Percentiles rank a stretch among this genome's conserved stretches.
Evolutionary conservation across 2,329 filamentous ascomycete genomes (phyloP).

Genomic region (Colletotrichum tofieldiae): DNA sequence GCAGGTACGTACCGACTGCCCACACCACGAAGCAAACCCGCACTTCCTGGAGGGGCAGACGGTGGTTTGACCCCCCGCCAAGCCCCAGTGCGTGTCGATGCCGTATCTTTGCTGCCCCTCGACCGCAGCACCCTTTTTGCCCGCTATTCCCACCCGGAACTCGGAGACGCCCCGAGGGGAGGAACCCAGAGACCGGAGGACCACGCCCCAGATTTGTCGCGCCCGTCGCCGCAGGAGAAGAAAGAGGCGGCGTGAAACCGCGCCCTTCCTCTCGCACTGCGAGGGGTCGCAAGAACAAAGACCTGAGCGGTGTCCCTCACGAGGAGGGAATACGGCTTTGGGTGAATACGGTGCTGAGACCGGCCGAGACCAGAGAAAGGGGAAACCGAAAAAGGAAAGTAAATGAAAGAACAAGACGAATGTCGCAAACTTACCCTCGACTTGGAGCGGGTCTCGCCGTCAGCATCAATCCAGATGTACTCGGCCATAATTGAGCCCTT

Average conservation of each 20-base stretch:
- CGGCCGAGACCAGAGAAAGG: constrained; percentile 15
- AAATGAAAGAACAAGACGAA: constrained; percentile 44
- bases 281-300: neutral
- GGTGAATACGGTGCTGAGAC: constrained; percentile 1
- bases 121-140: constrained; percentile 12
- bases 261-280: neutral
- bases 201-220: constrained; percentile 30
- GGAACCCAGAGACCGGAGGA: constrained; percentile 8
- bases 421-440: constrained; percentile 82
- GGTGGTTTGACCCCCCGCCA: constrained; percentile 40
- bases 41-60: constrained; percentile 36
- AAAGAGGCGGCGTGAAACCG: constrained; percentile 23
- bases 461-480: constrained; percentile 95
- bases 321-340: neutral
- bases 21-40: constrained; percentile 12
- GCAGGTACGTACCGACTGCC: constrained; percentile 32
- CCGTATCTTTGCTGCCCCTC: constrained; percentile 26
- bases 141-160: constrained; percentile 22
- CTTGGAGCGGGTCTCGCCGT: constrained; percentile 91
- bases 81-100: constrained; percentile 35
- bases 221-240: constrained; percentile 9
- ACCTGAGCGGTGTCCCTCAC: neutral
- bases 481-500: constrained; percentile 91
- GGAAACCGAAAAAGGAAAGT: constrained; percentile 6
- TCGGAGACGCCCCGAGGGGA: constrained; percentile 29